These are phyloP conservation scores for Alternaria incomplexa DNA, from an alignment of 2,329 filamentous ascomycete genomes.

Conservation along the genomic window DNA sequence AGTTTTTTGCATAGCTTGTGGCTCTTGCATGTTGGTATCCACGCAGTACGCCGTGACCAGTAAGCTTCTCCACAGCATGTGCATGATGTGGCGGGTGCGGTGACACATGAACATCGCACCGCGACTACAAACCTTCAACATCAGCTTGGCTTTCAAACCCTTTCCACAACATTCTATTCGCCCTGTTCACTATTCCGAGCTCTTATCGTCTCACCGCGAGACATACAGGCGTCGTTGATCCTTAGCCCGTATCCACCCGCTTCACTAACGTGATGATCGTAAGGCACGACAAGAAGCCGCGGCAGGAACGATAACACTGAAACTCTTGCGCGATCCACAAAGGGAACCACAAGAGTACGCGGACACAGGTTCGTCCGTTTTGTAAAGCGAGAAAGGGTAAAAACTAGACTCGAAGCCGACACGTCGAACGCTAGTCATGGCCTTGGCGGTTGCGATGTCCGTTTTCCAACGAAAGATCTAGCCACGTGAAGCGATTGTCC, in stretches of 20 bases:
- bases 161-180: background rate
- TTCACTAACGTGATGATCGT: slow-evolving; percentile 2
- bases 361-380: background rate
- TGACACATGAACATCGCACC: background rate
- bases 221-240: background rate
- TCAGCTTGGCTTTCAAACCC: background rate
- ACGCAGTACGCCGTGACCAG: background rate
- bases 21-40: background rate
- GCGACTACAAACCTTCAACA: background rate
- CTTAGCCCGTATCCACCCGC: background rate
- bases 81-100: background rate
- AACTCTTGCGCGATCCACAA: background rate
- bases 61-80: background rate
- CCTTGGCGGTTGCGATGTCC: background rate
- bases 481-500: background rate
- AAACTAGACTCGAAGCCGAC: background rate
- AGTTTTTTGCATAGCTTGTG: background rate
- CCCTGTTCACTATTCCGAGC: background rate
- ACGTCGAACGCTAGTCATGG: slow-evolving; percentile 10
- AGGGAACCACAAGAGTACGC: background rate
- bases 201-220: background rate
- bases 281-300: background rate
- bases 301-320: background rate
- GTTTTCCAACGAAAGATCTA: background rate
- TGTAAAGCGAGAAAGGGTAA: background rate